Base-by-base conservation (phyloP, 129 eudicot species). In the Flaveria linearis region DNA sequence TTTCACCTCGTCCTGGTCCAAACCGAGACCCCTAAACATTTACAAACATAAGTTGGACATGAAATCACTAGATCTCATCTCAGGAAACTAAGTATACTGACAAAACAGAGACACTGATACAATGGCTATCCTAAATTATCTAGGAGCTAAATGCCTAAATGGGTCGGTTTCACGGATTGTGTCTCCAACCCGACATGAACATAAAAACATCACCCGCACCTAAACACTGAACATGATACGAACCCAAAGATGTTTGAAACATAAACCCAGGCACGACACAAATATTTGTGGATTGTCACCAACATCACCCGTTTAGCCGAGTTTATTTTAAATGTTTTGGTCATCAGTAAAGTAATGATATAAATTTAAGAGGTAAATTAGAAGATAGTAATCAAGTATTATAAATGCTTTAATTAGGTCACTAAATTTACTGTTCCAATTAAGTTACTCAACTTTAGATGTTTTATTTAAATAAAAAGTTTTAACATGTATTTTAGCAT, bases 1-100 rank as follows among this genome's bases (percentile, higher is more conserved):
- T 82, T 85, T 80, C 9, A 69, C 76, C 13, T 58, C 62, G 15
- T 68, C 84, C 70, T 84, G 20, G 46, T 80, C 55, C 46, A 72
- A 3, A 42, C 87, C 81, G 1, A 82, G 15, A 30, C 80, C 86
- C 84, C 91, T 82, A 71, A 55, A 63, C 47, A 76, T 62, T 58
- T 72, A 10, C 10, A 39, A 51, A 63, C 75, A 72, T 30, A 4
- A 25, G 61, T 50, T 22, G 20, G 36, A 49, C 41, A 42, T 20
- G 50, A 33, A 47, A 51, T 53, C 30, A 28, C 53, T n/a, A 14
- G 46, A 23, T 5, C 7, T 5, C 7, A 36, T 36, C 7, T 36
- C 41, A 5, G 7, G 3, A 46, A 26, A 55, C 51, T 17, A 6
- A 4, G 0, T 53, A 22, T 15, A 62, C 3, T 13, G 36, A 11